Conservation (phyloP, 1,139 yeast genomes). For the Suhomyces guaymorum region DNA sequence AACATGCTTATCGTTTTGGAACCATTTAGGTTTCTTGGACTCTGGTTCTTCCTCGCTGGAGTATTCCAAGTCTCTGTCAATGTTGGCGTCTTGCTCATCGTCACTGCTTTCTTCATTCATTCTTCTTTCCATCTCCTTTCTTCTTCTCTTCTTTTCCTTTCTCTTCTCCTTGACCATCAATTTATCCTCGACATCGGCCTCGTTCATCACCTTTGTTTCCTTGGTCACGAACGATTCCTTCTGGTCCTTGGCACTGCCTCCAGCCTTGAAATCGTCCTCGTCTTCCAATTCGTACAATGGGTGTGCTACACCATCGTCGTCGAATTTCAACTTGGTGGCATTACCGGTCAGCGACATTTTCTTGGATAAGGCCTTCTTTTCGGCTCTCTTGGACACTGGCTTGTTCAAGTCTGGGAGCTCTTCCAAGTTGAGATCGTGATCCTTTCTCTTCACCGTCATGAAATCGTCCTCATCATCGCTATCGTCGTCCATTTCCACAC, state of each 20-base stretch:
- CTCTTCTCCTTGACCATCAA: conserved; percentile 77
- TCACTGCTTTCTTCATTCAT: conserved; percentile 47
- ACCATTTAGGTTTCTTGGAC: conserved; percentile 65
- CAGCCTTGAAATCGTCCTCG: conserved; percentile 79
- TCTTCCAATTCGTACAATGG: conserved; percentile 88
- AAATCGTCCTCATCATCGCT: conserved; percentile 63
- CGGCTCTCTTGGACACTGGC: conserved; percentile 84
- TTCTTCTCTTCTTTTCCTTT: conserved; percentile 84
- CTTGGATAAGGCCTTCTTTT: conserved; percentile 84
- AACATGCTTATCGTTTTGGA: conserved; percentile 38
- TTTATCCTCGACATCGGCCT: conserved; percentile 77
- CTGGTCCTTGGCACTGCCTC: conserved; percentile 73
- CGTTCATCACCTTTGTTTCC: conserved; percentile 69
- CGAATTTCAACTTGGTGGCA: conserved; percentile 81
- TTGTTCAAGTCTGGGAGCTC: conserved; percentile 60
- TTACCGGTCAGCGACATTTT: conserved; percentile 72
- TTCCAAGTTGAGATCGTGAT: conserved; percentile 65
- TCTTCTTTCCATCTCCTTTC: conserved; percentile 73
- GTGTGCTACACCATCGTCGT: conserved; percentile 92
- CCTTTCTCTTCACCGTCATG: conserved; percentile 73
- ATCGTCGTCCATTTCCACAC: conserved; percentile 45
- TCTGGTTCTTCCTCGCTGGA: conserved; percentile 45
- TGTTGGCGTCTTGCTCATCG: conserved; percentile 30
- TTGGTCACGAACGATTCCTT: conserved; percentile 63
- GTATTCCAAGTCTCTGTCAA: conserved; percentile 51